A percentile compares a stretch with the other conserved stretches of the same genome.
These are phyloP conservation scores for Olyra latifolia DNA, from an alignment of 176 grass and related monocot species.

Conservation along the genomic window DNA sequence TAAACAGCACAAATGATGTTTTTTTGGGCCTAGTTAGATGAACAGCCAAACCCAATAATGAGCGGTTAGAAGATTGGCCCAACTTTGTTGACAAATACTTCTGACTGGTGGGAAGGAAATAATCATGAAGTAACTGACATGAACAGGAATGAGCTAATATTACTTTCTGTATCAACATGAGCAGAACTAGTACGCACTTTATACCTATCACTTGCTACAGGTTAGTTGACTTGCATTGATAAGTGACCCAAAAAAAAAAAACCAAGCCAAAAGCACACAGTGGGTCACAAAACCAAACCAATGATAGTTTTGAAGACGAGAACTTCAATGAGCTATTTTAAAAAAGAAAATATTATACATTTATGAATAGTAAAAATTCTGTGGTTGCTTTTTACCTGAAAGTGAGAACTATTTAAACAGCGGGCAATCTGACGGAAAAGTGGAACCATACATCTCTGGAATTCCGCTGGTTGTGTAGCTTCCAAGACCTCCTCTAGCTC, in stretches of 20 bases:
- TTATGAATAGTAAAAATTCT: neutral
- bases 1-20: neutral
- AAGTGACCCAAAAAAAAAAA: slow-evolving; percentile 12
- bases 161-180: slow-evolving; percentile 25
- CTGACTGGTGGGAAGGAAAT: neutral
- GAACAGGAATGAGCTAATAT: slow-evolving; percentile 14
- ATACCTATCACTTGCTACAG: slow-evolving; percentile 22
- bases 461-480: slow-evolving; percentile 65
- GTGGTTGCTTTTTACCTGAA: slow-evolving; percentile 58
- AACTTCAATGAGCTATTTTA: neutral
- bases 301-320: neutral
- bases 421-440: slow-evolving; percentile 64
- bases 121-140: slow-evolving; percentile 5
- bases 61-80: neutral
- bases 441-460: slow-evolving; percentile 70
- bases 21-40: neutral
- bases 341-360: neutral
- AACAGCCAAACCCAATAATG: neutral
- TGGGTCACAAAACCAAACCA: slow-evolving; percentile 9
- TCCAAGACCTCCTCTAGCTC: slow-evolving; percentile 75
- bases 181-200: slow-evolving; percentile 14
- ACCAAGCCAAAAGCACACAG: neutral
- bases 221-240: slow-evolving; percentile 27
- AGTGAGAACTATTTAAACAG: slow-evolving; percentile 70
- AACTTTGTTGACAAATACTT: neutral